A percentile compares a stretch with the other conserved stretches of the same genome.
Evolutionary conservation across 2,329 filamentous ascomycete species (phyloP).

Genomic region (Amesomyces nigricolor): DNA sequence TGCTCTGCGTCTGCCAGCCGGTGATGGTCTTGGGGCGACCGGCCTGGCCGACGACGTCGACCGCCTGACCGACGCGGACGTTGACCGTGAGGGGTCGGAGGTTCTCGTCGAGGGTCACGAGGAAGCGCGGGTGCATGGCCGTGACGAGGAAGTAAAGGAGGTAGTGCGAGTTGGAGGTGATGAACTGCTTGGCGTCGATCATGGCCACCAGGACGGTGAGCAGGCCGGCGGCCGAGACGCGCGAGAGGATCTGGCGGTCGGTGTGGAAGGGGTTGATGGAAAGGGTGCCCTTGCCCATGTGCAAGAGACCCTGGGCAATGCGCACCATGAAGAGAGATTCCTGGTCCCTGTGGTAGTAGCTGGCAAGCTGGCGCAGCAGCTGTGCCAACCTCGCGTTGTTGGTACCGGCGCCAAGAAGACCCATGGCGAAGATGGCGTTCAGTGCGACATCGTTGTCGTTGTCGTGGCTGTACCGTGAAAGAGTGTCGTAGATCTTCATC

Average conservation of each 20-base stretch:
- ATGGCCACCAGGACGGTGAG: constrained; percentile 86
- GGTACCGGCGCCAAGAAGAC: constrained; percentile 89
- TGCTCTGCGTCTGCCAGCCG: constrained; percentile 98
- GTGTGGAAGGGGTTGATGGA: constrained; percentile 99
- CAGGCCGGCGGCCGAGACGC: constrained; percentile 82
- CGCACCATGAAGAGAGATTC: constrained; percentile 98
- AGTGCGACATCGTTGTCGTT: constrained; percentile 97
- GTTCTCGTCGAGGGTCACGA: constrained; percentile 92
- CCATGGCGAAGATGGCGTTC: constrained; percentile 99
- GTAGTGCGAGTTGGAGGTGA: constrained; percentile 68
- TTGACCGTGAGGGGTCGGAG: constrained; percentile 92
- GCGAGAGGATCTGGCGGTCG: constrained; percentile 89
- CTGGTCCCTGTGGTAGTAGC: constrained; percentile 96
- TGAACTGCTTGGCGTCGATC: constrained; percentile 89
- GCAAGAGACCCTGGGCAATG: constrained; percentile 92
- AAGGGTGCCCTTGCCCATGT: constrained; percentile 99
- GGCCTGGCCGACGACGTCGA: constrained; percentile 95
- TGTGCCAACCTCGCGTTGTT: constrained; percentile 97
- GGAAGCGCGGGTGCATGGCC: constrained; percentile 93
- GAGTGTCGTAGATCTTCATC: constrained; percentile 99
- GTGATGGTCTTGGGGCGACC: constrained; percentile 98
- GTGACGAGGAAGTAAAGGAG: constrained; percentile 96
- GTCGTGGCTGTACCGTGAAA: constrained; percentile 96
- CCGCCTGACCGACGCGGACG: constrained; percentile 93
- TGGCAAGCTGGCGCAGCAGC: constrained; percentile 86